These are phyloP conservation scores for Gynochthodes officinalis DNA, from an alignment of 257 asterid genomes.

Conservation along the genomic window DNA sequence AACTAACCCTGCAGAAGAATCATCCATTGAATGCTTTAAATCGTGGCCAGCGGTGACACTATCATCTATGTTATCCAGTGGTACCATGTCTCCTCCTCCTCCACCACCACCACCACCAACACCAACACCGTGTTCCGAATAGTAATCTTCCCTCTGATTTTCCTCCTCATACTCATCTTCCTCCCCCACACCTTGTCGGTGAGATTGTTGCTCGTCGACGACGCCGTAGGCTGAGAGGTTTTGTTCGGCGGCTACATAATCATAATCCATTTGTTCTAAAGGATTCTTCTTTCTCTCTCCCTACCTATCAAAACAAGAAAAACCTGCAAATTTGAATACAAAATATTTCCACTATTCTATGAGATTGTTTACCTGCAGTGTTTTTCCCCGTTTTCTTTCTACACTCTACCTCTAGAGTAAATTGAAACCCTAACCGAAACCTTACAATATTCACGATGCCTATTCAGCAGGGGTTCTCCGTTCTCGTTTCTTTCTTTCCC, in stretches of 20 bases:
- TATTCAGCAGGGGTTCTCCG: slow-evolving; percentile 40
- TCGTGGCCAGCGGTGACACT: slow-evolving; percentile 60
- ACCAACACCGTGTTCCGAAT: slow-evolving; percentile 33
- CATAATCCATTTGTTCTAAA: slow-evolving; percentile 66
- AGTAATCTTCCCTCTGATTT: slow-evolving; percentile 58
- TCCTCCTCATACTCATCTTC: slow-evolving; percentile 53
- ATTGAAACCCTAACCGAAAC: slow-evolving; percentile 20
- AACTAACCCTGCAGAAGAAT: slow-evolving; percentile 99
- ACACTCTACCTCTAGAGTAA: slow-evolving; percentile 2
- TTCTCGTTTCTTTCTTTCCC: neutral
- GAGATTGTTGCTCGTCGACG: slow-evolving; percentile 49
- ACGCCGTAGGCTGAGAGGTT: slow-evolving; percentile 65
- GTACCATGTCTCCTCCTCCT: slow-evolving; percentile 27
- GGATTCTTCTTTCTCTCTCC: slow-evolving; percentile 34
- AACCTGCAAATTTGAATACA: slow-evolving; percentile 50
- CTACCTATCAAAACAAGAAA: slow-evolving; percentile 43
- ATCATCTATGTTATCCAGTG: slow-evolving; percentile 74
- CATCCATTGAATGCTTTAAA: slow-evolving; percentile 61
- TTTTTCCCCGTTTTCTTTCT: slow-evolving; percentile 8
- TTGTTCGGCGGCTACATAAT: slow-evolving; percentile 70
- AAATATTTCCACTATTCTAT: slow-evolving; percentile 37
- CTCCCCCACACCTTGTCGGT: slow-evolving; percentile 22
- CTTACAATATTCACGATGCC: slow-evolving; percentile 15
- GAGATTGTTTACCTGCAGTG: slow-evolving; percentile 25
- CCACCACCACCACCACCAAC: slow-evolving; percentile 15